phyloP scores from a whole-genome alignment of 2,329 filamentous ascomycete species.

The Apiospora hydei region DNA sequence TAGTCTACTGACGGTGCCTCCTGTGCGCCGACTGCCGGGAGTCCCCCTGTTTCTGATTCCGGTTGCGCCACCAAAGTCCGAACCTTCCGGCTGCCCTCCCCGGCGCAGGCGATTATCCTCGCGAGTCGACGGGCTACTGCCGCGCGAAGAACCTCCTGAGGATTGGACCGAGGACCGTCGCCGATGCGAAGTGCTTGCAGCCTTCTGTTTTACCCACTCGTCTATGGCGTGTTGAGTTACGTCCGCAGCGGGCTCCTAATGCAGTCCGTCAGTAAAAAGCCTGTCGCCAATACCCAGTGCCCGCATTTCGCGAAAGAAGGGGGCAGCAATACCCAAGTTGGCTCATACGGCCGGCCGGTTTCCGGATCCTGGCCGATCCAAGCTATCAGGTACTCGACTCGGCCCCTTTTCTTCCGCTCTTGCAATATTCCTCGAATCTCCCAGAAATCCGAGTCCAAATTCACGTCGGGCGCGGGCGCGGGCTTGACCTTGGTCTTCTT shows the following conservation, averaged over 20 bases:
- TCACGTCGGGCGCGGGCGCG: constrained; percentile 27
- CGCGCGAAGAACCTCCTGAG: not conserved
- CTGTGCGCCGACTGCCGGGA: not conserved
- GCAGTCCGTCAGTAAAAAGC: not conserved
- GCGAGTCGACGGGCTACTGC: constrained; percentile 4
- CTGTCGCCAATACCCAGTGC: not conserved
- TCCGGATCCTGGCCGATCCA: constrained; percentile 59
- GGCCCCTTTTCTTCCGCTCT: constrained; percentile 42
- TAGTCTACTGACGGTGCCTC: not conserved
- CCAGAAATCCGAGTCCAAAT: constrained; percentile 34
- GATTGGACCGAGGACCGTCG: not conserved
- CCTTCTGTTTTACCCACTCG: not conserved
- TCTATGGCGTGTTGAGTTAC: not conserved
- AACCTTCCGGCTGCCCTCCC: not conserved
- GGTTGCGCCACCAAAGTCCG: not conserved
- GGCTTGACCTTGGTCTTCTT: constrained; percentile 24
- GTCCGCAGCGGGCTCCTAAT: constrained; percentile 15
- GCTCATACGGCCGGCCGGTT: constrained; percentile 55
- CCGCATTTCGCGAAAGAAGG: not conserved
- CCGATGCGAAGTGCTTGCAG: not conserved
- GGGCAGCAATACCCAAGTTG: constrained; percentile 56
- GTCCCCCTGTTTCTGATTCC: not conserved
- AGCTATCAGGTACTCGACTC: constrained; percentile 58
- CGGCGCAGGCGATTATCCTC: not conserved
- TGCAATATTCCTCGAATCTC: constrained; percentile 46